Percentiles rank a stretch among this genome's conserved stretches.
phyloP scores from a whole-genome alignment of 2,329 filamentous ascomycete species.

The Colletotrichum cuscutae region DNA sequence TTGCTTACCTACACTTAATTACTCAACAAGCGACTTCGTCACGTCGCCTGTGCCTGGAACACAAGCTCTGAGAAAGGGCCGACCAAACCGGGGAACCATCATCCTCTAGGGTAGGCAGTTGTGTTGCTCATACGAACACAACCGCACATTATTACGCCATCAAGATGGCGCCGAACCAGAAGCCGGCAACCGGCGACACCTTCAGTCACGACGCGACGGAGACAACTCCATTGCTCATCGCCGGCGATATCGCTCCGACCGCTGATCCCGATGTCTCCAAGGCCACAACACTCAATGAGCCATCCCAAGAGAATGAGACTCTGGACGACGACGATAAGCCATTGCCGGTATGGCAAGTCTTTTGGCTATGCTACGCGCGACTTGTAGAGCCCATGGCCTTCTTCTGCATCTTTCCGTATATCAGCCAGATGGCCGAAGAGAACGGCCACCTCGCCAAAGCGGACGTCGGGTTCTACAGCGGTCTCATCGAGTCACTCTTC shows the following conservation, averaged over 20 bases:
- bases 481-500: slow-evolving; percentile 80
- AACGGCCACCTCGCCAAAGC: slow-evolving; percentile 69
- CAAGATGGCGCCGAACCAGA: slow-evolving; percentile 1
- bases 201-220: slow-evolving; percentile 12
- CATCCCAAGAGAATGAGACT: neutral
- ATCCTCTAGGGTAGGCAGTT: no score
- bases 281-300: slow-evolving; percentile 14
- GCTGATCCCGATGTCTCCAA: slow-evolving; percentile 21
- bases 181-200: neutral
- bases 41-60: neutral
- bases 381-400: slow-evolving; percentile 83
- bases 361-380: slow-evolving; percentile 78
- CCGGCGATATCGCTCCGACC: slow-evolving; percentile 18
- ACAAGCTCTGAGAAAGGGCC: neutral
- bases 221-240: slow-evolving; percentile 14
- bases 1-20: neutral
- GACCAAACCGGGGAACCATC: no score
- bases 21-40: neutral
- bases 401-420: slow-evolving; percentile 84
- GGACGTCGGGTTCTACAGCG: slow-evolving; percentile 84
- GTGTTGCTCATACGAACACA: neutral
- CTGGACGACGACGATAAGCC: slow-evolving; percentile 14
- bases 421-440: slow-evolving; percentile 79
- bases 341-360: slow-evolving; percentile 63
- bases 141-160: neutral